Percentiles rank a stretch among this genome's conserved stretches.
Evolutionary conservation across 208 protist genomes (phyloP).

Genomic region (Crithidia mellificae): DNA sequence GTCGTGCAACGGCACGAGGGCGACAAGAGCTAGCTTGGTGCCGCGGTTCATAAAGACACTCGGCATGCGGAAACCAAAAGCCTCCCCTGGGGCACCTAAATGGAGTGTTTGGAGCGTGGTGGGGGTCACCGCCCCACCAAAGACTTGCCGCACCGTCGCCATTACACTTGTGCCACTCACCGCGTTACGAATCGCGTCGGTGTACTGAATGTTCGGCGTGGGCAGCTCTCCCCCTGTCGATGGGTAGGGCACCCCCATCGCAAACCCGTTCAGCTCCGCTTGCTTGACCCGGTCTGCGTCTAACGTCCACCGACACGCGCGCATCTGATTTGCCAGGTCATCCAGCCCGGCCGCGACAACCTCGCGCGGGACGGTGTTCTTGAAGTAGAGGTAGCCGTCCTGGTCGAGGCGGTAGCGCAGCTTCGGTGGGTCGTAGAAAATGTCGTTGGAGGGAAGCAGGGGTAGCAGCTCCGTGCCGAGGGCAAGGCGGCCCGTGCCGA

Average conservation of each 20-base stretch:
- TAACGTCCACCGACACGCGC: conserved; percentile 56
- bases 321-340: conserved; percentile 71
- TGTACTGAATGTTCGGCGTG: conserved; percentile 58
- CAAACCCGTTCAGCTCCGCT: conserved; percentile 55
- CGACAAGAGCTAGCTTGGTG: conserved; percentile 78
- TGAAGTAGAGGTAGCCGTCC: conserved; percentile 88
- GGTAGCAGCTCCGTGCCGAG: conserved; percentile 69
- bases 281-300: conserved; percentile 49
- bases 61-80: conserved; percentile 75
- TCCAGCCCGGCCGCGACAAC: conserved; percentile 60
- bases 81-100: conserved; percentile 63
- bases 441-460: conserved; percentile 80
- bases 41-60: conserved; percentile 78
- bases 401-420: conserved; percentile 79
- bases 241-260: conserved; percentile 73
- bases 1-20: conserved; percentile 80
- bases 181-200: conserved; percentile 58
- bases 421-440: conserved; percentile 85
- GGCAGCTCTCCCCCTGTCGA: conserved; percentile 44
- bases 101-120: conserved; percentile 70
- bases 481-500: conserved; percentile 54
- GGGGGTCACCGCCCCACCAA: conserved; percentile 68
- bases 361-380: conserved; percentile 70
- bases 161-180: conserved; percentile 83
- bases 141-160: conserved; percentile 83